Evolutionary conservation across 2,329 filamentous ascomycete species (phyloP).

Genomic region (Aspergillus melleus): DNA sequence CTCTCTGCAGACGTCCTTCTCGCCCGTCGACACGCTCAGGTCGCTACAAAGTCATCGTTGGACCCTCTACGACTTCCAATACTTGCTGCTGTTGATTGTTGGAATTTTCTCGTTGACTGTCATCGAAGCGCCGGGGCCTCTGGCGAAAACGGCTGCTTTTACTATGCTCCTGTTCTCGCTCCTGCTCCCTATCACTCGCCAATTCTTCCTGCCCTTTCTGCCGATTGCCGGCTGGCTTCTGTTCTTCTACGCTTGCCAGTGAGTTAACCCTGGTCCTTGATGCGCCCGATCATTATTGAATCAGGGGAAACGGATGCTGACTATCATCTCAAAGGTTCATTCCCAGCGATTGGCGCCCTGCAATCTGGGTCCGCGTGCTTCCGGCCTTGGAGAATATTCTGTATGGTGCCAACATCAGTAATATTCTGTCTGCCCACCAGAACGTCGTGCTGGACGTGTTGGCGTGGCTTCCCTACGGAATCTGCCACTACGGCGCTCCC

Average conservation of each 20-base stretch:
- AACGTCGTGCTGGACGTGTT: constrained; percentile 79
- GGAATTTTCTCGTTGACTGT: constrained; percentile 81
- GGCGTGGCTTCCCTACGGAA: constrained; percentile 90
- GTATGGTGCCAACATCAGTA: constrained; percentile 93
- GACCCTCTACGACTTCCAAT: constrained; percentile 82
- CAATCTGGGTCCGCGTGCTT: constrained; percentile 93
- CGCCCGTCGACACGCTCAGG: constrained; percentile 73
- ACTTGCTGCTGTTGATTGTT: constrained; percentile 70
- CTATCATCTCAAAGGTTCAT: constrained; percentile 67
- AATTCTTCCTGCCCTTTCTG: constrained; percentile 87
- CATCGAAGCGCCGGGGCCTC: constrained; percentile 73
- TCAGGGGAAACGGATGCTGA: constrained; percentile 17
- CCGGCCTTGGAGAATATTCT: constrained; percentile 94
- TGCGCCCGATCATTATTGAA: not conserved
- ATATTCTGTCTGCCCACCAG: constrained; percentile 89
- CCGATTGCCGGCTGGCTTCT: constrained; percentile 84
- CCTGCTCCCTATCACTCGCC: constrained; percentile 78
- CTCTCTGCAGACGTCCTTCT: constrained; percentile 77
- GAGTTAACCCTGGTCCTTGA: constrained; percentile 50
- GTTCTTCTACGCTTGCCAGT: constrained; percentile 92
- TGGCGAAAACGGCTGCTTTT: constrained; percentile 73
- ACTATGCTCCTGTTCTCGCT: constrained; percentile 68
- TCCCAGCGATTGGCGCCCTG: constrained; percentile 80
- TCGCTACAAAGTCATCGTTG: constrained; percentile 76
- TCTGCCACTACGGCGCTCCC: constrained; percentile 86